These are phyloP conservation scores for Ophiostoma quercus DNA, from an alignment of 2,329 filamentous ascomycete genomes.

Conservation along the genomic window DNA sequence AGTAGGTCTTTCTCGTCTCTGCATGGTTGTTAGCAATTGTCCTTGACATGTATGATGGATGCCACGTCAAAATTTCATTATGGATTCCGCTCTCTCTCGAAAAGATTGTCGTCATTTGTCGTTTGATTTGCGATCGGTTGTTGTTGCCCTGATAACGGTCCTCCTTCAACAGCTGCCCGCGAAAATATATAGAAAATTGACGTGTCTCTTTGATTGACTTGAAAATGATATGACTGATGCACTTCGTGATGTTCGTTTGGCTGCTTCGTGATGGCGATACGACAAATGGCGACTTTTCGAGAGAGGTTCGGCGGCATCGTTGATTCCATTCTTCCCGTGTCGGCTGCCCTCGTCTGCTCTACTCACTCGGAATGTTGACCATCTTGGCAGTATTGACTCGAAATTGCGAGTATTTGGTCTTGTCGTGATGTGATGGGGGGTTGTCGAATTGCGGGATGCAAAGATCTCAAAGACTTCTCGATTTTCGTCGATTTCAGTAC, in stretches of 20 bases:
- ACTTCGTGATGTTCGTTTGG: neutral
- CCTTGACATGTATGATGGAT: neutral
- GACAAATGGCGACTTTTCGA: slow-evolving; percentile 5
- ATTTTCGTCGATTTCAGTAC: slow-evolving; percentile 17
- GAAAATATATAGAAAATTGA: neutral
- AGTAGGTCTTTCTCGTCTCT: slow-evolving; percentile 31
- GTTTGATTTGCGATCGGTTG: neutral
- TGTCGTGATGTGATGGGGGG: slow-evolving; percentile 22
- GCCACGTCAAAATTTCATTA: neutral
- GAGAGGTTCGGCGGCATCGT: neutral
- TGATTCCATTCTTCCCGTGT: neutral
- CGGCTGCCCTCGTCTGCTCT: neutral
- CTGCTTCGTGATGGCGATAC: neutral
- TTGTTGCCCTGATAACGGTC: too few relatives aligned
- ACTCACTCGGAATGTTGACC: slow-evolving; percentile 72
- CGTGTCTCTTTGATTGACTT: neutral
- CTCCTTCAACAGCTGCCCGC: neutral
- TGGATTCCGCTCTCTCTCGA: neutral
- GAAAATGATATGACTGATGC: neutral
- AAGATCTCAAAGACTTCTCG: neutral
- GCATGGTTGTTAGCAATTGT: slow-evolving; percentile 23
- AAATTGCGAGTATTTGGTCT: slow-evolving; percentile 17
- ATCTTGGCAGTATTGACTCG: slow-evolving; percentile 33
- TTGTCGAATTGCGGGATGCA: slow-evolving; percentile 21
- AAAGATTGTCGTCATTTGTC: neutral